A percentile compares a stretch with the other conserved stretches of the same genome.
These are phyloP conservation scores for Nakazawaea pomicola DNA, from an alignment of 805 yeast genomes.

Conservation along the genomic window DNA sequence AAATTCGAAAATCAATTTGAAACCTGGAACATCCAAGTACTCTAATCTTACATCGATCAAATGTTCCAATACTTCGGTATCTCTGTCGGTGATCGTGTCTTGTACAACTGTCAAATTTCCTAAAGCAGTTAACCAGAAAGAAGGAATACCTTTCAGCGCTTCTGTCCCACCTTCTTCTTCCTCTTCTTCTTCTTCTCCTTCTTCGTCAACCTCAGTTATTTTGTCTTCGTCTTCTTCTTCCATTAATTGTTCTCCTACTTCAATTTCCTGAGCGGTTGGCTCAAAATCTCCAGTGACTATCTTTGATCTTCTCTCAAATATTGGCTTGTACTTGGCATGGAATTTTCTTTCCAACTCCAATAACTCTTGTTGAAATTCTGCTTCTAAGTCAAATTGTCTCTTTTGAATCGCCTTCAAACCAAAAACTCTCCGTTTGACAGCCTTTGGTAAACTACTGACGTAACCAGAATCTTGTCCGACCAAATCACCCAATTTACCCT, in stretches of 20 bases:
- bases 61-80: slow-evolving; percentile 71
- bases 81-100: slow-evolving; percentile 85
- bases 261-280: slow-evolving; percentile 76
- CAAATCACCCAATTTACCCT: slow-evolving; percentile 78
- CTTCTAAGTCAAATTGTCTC: slow-evolving; percentile 77
- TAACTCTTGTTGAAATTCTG: slow-evolving; percentile 86
- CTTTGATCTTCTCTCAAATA: slow-evolving; percentile 66
- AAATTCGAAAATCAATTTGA: slow-evolving; percentile 80
- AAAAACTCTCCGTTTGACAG: slow-evolving; percentile 68
- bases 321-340: slow-evolving; percentile 65
- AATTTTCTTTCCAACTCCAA: slow-evolving; percentile 81
- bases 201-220: slow-evolving; percentile 38
- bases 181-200: slow-evolving; percentile 34
- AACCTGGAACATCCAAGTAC: slow-evolving; percentile 83
- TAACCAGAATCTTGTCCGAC: slow-evolving; percentile 89
- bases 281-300: slow-evolving; percentile 69
- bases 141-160: slow-evolving; percentile 72
- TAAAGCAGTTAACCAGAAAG: slow-evolving; percentile 95
- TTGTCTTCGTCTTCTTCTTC: slow-evolving; percentile 44
- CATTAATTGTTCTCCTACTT: slow-evolving; percentile 68
- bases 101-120: slow-evolving; percentile 78
- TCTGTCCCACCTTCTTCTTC: slow-evolving; percentile 30
- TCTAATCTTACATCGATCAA: slow-evolving; percentile 71
- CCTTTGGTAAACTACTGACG: slow-evolving; percentile 66
- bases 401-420: slow-evolving; percentile 81